Evolutionary conservation across 2,329 filamentous ascomycete species (phyloP).

Genomic region (Geoglossum cookeanum): DNA sequence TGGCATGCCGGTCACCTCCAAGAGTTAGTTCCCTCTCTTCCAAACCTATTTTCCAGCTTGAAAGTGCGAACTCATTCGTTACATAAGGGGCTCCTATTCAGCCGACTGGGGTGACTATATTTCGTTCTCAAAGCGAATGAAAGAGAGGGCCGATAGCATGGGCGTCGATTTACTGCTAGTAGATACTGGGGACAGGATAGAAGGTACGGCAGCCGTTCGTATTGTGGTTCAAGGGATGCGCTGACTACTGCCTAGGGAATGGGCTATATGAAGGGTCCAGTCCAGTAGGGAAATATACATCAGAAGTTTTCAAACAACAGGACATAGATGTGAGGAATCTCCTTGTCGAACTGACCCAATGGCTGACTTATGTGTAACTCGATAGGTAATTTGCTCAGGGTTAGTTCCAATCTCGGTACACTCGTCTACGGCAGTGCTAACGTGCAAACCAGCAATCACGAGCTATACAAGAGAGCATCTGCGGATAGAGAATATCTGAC

Average conservation of each 20-base stretch:
- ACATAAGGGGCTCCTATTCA: slow-evolving; percentile 35
- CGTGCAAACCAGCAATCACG: slow-evolving; percentile 49
- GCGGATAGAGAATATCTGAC: slow-evolving; percentile 58
- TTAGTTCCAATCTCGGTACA: background rate
- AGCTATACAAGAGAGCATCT: slow-evolving; percentile 68
- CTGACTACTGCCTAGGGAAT: slow-evolving; percentile 27
- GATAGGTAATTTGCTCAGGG: slow-evolving; percentile 41
- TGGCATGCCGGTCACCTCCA: slow-evolving; percentile 89
- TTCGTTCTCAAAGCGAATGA: slow-evolving; percentile 74
- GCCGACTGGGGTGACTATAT: slow-evolving; percentile 98
- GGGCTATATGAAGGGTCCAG: slow-evolving; percentile 79
- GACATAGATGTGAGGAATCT: slow-evolving; percentile 44
- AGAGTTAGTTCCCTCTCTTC: slow-evolving; percentile 39
- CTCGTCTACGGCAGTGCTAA: background rate
- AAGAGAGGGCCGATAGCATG: slow-evolving; percentile 53
- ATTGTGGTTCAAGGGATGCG: background rate
- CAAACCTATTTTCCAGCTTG: background rate
- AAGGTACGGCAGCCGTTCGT: slow-evolving; percentile 31
- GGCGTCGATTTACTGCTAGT: slow-evolving; percentile 79
- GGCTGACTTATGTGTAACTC: background rate
- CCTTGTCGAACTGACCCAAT: background rate
- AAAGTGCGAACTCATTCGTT: slow-evolving; percentile 38
- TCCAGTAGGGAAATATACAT: slow-evolving; percentile 76
- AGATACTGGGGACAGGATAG: slow-evolving; percentile 83
- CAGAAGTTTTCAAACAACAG: slow-evolving; percentile 70